Base-by-base conservation (phyloP, 805 yeast genomes). In the Teunomyces gatunensis region DNA sequence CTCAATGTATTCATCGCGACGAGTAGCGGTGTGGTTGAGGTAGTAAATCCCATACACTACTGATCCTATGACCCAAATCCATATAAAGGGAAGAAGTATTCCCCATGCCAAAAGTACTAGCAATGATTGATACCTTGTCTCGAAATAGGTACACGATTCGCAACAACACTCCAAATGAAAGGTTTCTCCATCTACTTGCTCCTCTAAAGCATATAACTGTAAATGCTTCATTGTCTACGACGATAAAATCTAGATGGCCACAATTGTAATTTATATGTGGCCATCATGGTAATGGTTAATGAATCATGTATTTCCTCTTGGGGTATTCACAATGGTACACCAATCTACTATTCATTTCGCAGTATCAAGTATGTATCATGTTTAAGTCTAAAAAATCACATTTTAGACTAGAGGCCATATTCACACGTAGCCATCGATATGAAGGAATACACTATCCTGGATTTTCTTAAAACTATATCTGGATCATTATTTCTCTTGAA, bases 21-120 rank as follows among this genome's bases (percentile, higher is more conserved):
- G 41, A 2, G 42, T 17, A 12, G 59, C 54, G 15, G 27, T n/a
- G 30, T 40, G 35, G 9, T 48, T 30, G n/a, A 15, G 25, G 7
- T 29, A 46, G 15, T 39, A 27, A 15, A 55, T 34, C 2, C 43
- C 46, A 27, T 34, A 50, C 3, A 48, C 9, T 2, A 58, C 42
- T 2, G 45, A 28, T 1, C 36, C 41, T 5, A 55, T 29, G 37
- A 48, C 50, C 15, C 39, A 44, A 0, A 57, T 1, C 67, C 68
- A 62, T n/a, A 58, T 7, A 3, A 47, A 37, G 13, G 67, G 68
- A 27, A 55, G 45, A 9, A 56, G 3, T 1, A 50, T 3, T 1
- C 67, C 65, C 39, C 48, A 48, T 23, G 52, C 25, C n/a, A 63
- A 6, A 46, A 50, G 4, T 17, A 30, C 21, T 23, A 6, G 23